These are phyloP conservation scores for Rubroboletus satanas DNA, from an alignment of 768 basidiomycete species.

Conservation along the genomic window DNA sequence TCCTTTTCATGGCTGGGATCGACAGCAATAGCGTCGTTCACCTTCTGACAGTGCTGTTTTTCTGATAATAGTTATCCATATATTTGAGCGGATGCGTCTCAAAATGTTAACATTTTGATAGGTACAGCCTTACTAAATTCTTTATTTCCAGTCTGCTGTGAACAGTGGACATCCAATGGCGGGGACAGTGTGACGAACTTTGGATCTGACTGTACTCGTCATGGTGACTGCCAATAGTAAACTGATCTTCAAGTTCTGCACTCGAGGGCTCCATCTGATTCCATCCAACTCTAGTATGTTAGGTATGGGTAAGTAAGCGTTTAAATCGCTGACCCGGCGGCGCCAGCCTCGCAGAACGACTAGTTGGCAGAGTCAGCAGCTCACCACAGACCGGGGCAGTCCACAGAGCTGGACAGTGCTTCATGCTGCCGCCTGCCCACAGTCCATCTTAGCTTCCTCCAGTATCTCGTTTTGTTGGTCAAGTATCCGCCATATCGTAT, in stretches of 20 bases:
- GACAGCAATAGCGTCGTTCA: neutral
- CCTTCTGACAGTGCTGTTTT: neutral
- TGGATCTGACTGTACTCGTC: no score
- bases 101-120: slow-evolving; percentile 20
- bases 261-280: neutral
- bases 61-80: slow-evolving; percentile 14
- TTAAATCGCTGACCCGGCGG: no score
- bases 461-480: no score
- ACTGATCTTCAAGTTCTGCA: neutral
- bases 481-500: no score
- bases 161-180: neutral
- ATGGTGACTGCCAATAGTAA: neutral
- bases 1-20: neutral
- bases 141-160: neutral
- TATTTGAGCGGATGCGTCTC: slow-evolving; percentile 3
- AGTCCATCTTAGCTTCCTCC: no score
- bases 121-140: neutral
- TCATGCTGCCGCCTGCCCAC: no score
- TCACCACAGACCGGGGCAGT: no score
- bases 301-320: no score
- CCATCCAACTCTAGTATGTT: no score
- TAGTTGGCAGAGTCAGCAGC: no score
- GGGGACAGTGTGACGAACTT: neutral
- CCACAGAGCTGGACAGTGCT: no score
- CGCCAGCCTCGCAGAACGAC: no score